phyloP scores from a whole-genome alignment of 768 basidiomycete species.

The Tricholoma saponaceum region DNA sequence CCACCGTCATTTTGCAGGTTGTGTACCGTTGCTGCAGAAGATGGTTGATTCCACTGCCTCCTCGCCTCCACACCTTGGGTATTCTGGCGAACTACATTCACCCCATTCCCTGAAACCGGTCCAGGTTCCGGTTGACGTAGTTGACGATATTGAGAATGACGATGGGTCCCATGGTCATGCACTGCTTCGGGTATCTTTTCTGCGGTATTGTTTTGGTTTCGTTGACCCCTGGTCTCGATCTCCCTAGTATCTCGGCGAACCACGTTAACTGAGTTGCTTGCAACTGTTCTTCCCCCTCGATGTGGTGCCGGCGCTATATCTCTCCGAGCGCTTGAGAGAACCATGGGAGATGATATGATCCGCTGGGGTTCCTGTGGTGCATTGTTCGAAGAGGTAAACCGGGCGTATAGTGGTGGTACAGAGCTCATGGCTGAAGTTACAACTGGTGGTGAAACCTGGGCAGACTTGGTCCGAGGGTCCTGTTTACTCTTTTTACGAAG shows the following conservation, averaged over 20 bases:
- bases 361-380: conserved; percentile 18
- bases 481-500: conserved; percentile 48
- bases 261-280: conserved; percentile 7
- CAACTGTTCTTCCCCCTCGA: conserved; percentile 4
- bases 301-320: conserved; percentile 13
- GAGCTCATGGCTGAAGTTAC: conserved; percentile 13
- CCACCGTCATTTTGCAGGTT: neutral
- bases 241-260: conserved; percentile 9
- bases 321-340: conserved; percentile 25
- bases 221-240: conserved; percentile 4
- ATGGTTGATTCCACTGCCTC: neutral
- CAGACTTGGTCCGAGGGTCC: conserved; percentile 18
- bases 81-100: neutral
- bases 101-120: neutral
- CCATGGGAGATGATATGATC: conserved; percentile 35
- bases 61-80: neutral
- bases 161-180: neutral
- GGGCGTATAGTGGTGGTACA: conserved; percentile 37
- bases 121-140: neutral
- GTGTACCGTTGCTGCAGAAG: neutral
- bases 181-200: neutral
- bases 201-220: neutral
- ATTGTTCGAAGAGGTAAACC: conserved; percentile 29
- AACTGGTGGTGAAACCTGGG: conserved; percentile 6
- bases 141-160: neutral